phyloP scores from a whole-genome alignment of 176 grass and related monocot genomes.

The Oryza officinalis region DNA sequence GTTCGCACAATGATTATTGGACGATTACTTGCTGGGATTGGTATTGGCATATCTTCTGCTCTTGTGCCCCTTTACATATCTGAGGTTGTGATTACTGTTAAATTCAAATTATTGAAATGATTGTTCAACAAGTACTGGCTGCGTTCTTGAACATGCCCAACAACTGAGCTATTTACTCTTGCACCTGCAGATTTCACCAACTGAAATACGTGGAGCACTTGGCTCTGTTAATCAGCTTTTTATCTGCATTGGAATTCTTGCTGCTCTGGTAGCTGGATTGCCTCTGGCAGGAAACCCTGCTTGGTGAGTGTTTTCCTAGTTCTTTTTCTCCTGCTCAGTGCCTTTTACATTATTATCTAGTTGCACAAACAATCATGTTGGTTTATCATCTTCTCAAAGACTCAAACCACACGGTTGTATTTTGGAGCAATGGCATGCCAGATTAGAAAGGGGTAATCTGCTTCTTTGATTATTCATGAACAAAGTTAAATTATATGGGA shows the following conservation, averaged over 20 bases:
- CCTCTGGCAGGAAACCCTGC: constrained; percentile 86
- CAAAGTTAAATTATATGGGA: neutral
- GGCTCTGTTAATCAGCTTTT: constrained; percentile 97
- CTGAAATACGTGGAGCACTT: constrained; percentile 99
- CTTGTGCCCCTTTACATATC: constrained; percentile 99
- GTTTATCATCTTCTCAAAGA: neutral
- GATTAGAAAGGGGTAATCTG: neutral
- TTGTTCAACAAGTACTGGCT: constrained; percentile 23
- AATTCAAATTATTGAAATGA: constrained; percentile 22
- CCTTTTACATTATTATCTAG: neutral
- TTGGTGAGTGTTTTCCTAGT: constrained; percentile 58
- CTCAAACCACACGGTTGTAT: neutral
- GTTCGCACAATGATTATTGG: constrained; percentile 94
- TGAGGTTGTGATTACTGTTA: constrained; percentile 60
- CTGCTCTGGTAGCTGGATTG: constrained; percentile 91
- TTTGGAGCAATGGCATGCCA: neutral
- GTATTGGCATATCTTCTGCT: constrained; percentile 95
- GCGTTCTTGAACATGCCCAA: neutral
- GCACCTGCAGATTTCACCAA: constrained; percentile 81
- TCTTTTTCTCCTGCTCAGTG: neutral
- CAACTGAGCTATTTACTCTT: constrained; percentile 27
- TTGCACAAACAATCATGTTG: neutral
- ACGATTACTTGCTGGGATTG: constrained; percentile 86
- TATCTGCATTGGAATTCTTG: constrained; percentile 96
- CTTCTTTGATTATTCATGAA: neutral